Evolutionary conservation across 148 eudicot genomes (phyloP), one percentile per base, ranked within the genome.

Genomic region (Hydrangea macrophylla): DNA sequence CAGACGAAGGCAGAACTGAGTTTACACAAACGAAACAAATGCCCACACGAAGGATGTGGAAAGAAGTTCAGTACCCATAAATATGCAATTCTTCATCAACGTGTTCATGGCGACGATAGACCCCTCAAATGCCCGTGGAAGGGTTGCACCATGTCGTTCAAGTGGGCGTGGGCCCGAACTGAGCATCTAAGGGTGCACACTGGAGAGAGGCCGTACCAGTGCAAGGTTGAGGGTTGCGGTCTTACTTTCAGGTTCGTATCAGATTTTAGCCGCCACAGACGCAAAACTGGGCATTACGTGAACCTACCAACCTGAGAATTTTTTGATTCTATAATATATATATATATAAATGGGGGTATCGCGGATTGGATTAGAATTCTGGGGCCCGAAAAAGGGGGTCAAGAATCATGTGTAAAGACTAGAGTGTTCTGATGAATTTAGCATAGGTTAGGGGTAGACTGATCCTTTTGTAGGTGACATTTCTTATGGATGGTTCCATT

Each of bases 161-260:
- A 88, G 74, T 91, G 95, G 86, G 92, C 89, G 2, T 88, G 95
- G 89, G 94, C 97, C 31, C 71, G 89, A 70, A 85, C 89, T 8
- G 97, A 91, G 78, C 97, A 91, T 69, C 2, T 88, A 65, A 78
- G 91, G 36, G 78, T 86, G 8, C 97, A 91, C 56, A 91, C 92
- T 0, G 97, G 97, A 15, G 92, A 85, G 72, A 85, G 92, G 45
- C 97, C 97, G 0, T 91, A 88, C 65, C 50, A 75, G 55, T 91
- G 97, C 80, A 85, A 88, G 80, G 70, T 84, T 10, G 71, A 86
- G 57, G 90, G 86, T 2, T 91, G 97, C 65, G 92, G 90, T 48
- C 92, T 81, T 54, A 85, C 88, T 71, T 91, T 91, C 79, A 86
- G 97, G 78, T 91, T 86, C 68, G 86, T 91, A 31, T 86, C 95